Conservation (phyloP, 176 grass and related monocot species). For the Bolboschoenus planiculmis region DNA sequence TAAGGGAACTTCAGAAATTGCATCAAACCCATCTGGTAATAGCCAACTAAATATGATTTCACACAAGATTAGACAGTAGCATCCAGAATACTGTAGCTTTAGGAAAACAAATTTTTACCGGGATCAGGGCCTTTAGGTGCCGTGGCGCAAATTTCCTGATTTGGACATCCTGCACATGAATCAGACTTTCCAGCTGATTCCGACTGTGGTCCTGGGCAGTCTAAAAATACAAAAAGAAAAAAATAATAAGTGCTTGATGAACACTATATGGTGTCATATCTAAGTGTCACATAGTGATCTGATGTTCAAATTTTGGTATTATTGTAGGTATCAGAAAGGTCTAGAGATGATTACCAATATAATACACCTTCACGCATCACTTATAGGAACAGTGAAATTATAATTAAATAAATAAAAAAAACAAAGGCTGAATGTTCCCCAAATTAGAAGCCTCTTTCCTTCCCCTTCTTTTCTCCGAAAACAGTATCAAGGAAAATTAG, state of each 20-base stretch:
- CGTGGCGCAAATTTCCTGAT: slow-evolving; percentile 86
- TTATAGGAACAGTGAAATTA: neutral
- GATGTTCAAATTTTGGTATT: neutral
- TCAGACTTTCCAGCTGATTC: slow-evolving; percentile 81
- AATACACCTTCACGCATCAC: neutral
- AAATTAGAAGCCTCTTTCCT: neutral
- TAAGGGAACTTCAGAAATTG: neutral
- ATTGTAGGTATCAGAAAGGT: neutral
- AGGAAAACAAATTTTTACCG: slow-evolving; percentile 30
- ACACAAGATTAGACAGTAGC: neutral
- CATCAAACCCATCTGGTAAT: neutral
- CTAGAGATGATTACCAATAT: neutral
- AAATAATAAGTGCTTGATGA: neutral
- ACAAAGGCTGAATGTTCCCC: neutral
- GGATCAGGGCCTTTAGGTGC: slow-evolving; percentile 87
- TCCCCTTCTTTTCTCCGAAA: neutral
- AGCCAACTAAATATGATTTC: slow-evolving; percentile 2
- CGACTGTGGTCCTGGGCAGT: slow-evolving; percentile 81
- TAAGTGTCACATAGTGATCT: neutral
- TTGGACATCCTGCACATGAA: slow-evolving; percentile 74
- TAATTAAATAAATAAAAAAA: neutral
- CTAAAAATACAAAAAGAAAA: slow-evolving; percentile 28
- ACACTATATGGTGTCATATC: neutral
- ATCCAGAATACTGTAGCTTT: neutral
- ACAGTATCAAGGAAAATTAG: neutral